Conservation (phyloP, 2,329 filamentous ascomycete species). For the Sporothrix luriei region DNA sequence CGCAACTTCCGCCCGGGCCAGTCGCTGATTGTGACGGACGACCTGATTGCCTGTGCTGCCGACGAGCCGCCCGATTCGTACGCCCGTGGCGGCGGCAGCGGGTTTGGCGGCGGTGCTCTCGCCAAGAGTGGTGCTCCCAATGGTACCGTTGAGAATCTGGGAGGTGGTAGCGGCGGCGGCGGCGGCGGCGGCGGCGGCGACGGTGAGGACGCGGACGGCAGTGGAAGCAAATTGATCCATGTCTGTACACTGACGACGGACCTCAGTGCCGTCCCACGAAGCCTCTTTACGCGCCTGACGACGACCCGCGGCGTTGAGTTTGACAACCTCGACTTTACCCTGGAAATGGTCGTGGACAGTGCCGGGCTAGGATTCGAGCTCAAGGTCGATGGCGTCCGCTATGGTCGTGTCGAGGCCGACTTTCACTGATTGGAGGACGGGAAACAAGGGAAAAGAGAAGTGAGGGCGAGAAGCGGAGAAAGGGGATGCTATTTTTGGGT, state of each 20-base stretch:
- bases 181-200: too few relatives aligned
- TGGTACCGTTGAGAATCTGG: not conserved
- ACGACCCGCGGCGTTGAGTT: conserved; percentile 80
- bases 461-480: not conserved
- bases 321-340: conserved; percentile 77
- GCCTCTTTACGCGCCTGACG: conserved; percentile 72
- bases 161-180: too few relatives aligned
- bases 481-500: not conserved
- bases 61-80: conserved; percentile 66
- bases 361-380: conserved; percentile 76
- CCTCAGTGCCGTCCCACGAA: conserved; percentile 71
- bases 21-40: conserved; percentile 75
- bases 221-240: conserved; percentile 58
- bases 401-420: conserved; percentile 75
- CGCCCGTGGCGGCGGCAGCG: conserved; percentile 44
- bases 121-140: not conserved
- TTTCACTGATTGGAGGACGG: conserved; percentile 60
- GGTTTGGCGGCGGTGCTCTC: not conserved
- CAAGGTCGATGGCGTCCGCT: conserved; percentile 75
- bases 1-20: conserved; percentile 80
- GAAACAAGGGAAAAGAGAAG: not conserved
- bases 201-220: conserved; percentile 42
- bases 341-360: conserved; percentile 81
- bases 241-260: conserved; percentile 83
- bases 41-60: conserved; percentile 73